Conservation (phyloP, 352 stramenopile species). For the Poterioochromonas sp. region DNA sequence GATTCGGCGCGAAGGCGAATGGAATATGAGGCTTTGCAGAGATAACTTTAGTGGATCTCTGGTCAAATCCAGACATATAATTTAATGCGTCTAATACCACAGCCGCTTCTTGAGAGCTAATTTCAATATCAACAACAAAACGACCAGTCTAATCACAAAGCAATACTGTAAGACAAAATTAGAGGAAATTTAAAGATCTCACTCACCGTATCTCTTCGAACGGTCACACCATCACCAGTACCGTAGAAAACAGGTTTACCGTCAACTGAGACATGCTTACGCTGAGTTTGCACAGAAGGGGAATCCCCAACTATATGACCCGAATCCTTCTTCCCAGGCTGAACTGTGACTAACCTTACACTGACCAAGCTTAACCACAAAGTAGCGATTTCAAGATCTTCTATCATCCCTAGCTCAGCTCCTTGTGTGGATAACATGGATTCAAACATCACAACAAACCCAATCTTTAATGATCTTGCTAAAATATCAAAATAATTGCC, state of each 20-base stretch:
- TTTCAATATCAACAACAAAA: conserved; percentile 7
- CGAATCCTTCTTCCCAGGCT: too few species aligned
- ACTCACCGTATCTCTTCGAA: conserved; percentile 14
- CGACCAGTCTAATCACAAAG: conserved; percentile 17
- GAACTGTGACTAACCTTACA: conserved; percentile 67
- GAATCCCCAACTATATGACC: too few species aligned
- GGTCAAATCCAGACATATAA: background rate
- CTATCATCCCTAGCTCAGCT: conserved; percentile 77
- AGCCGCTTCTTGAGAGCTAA: background rate
- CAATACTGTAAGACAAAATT: too few species aligned
- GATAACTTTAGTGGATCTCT: background rate
- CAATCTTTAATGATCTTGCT: conserved; percentile 38
- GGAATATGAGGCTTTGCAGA: background rate
- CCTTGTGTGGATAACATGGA: conserved; percentile 75
- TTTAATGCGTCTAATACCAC: background rate
- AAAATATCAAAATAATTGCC: conserved; percentile 31
- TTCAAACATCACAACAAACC: conserved; percentile 74
- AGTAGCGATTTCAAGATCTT: conserved; percentile 72
- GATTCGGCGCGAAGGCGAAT: background rate
- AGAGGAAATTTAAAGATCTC: too few species aligned
- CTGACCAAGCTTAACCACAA: conserved; percentile 62
- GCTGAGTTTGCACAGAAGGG: too few species aligned
- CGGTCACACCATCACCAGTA: background rate
- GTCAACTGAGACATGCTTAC: too few species aligned
- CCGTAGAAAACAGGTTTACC: background rate